Percentiles rank a stretch among this genome's conserved stretches.
phyloP scores from a whole-genome alignment of 176 grass and related monocot species.

The sorghum (Sorghum bicolor) region Sorghum_bicolor_NCBIv3 NC_012872.2:68274501-68275000 shows the following conservation, averaged over 20 bases:
- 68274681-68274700: not conserved
- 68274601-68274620: not conserved
- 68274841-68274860: slow-evolving; percentile 16
- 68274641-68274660: slow-evolving; percentile 15
- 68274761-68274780: slow-evolving; percentile 99
- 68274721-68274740: slow-evolving; percentile 51
- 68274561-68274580: not conserved
- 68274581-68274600: not conserved
- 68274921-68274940: not conserved
- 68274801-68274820: slow-evolving; percentile 95
- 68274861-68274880: not conserved
- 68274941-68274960: not conserved
- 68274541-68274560: slow-evolving; percentile 22
- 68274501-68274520: slow-evolving; percentile 93
- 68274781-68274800: slow-evolving; percentile 97
- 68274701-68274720: not conserved
- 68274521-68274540: slow-evolving; percentile 96
- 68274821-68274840: slow-evolving; percentile 60
- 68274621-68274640: slow-evolving; percentile 10
- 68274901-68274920: slow-evolving; percentile 2
- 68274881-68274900: not conserved
- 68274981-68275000: not conserved
- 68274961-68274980: not conserved
- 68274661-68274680: not conserved
- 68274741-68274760: slow-evolving; percentile 93